Conservation (phyloP, 805 yeast species). For the Candida ponderosae region DNA sequence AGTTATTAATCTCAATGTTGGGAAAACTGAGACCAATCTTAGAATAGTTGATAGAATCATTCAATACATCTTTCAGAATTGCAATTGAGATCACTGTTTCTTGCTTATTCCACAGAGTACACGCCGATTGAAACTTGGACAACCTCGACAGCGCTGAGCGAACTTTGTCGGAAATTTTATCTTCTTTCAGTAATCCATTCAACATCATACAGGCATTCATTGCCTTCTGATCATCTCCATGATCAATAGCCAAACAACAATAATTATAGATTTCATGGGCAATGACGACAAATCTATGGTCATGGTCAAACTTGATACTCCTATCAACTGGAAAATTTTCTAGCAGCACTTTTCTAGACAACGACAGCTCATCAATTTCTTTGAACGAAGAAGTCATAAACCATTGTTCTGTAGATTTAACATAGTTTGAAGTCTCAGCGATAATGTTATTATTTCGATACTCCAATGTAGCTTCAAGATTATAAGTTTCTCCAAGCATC, state of each 20-base stretch:
- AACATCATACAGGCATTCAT: constrained; percentile 41
- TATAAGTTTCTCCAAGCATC: too few species aligned
- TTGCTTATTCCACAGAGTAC: constrained; percentile 58
- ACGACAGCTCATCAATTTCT: constrained; percentile 34
- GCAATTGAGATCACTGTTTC: constrained; percentile 52
- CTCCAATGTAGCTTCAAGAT: too few species aligned
- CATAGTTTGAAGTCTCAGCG: constrained; percentile 13
- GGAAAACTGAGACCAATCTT: constrained; percentile 1
- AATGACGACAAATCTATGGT: constrained; percentile 17
- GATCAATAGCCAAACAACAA: constrained; percentile 31
- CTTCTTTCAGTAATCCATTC: constrained; percentile 25
- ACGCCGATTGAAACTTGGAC: constrained; percentile 40
- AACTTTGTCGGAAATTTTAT: constrained; percentile 4
- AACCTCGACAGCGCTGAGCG: constrained; percentile 3
- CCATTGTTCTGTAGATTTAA: constrained; percentile 25
- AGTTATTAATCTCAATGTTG: constrained; percentile 11
- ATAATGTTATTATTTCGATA: not conserved
- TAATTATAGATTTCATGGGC: constrained; percentile 33
- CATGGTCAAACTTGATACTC: not conserved
- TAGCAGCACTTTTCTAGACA: constrained; percentile 32
- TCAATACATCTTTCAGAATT: constrained; percentile 32
- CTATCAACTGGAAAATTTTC: constrained; percentile 1
- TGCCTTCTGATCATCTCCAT: constrained; percentile 38
- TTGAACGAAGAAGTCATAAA: constrained; percentile 25
- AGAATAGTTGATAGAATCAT: constrained; percentile 3